A percentile compares a stretch with the other conserved stretches of the same genome.
Evolutionary conservation across 441 rosid species (phyloP).

Genomic region (Capsella rubella): DNA sequence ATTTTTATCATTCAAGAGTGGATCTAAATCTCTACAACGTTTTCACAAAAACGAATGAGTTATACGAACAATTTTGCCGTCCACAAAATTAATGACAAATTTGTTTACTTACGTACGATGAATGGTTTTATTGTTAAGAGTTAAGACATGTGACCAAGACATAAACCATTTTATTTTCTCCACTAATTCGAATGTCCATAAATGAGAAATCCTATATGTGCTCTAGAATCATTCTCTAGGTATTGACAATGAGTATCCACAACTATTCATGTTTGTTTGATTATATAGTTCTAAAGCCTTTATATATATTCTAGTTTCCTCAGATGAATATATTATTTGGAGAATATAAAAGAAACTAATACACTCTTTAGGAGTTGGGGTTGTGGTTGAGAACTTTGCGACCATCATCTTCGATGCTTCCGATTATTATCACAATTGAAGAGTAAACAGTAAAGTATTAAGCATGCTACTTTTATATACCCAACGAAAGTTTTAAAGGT

Average conservation of each 20-base stretch:
- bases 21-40: not conserved
- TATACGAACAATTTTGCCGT: not conserved
- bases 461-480: not conserved
- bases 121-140: not conserved
- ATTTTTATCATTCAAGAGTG: not conserved
- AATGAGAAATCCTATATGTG: not conserved
- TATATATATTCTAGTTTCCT: not conserved
- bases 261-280: not conserved
- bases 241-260: not conserved
- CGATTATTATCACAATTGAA: slow-evolving; percentile 1
- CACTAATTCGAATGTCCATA: not conserved
- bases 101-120: not conserved
- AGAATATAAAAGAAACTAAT: not conserved
- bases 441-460: not conserved
- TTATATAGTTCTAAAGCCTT: not conserved
- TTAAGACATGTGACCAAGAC: not conserved
- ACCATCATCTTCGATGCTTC: slow-evolving; percentile 14
- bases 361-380: not conserved
- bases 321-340: not conserved
- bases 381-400: slow-evolving; percentile 14
- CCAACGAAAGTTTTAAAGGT: not conserved
- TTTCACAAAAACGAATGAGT: not conserved
- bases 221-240: not conserved
- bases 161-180: not conserved
- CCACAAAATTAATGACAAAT: too few relatives aligned